Percentiles rank a stretch among this genome's conserved stretches.
Evolutionary conservation across 768 basidiomycete species (phyloP).

Genomic region (Leccinum aurantiacum): DNA sequence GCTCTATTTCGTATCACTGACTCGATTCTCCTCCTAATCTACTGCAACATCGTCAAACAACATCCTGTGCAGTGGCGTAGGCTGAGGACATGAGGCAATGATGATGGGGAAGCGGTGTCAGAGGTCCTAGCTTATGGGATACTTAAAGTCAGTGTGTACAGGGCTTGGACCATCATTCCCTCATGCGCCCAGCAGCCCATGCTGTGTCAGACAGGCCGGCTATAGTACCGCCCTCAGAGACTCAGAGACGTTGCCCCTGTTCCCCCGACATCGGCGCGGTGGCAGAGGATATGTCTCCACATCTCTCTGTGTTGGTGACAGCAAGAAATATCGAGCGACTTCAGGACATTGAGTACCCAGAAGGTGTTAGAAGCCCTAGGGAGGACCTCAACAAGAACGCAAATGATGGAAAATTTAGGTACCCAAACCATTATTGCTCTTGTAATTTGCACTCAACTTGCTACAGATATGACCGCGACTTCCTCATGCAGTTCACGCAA

Average conservation of each 20-base stretch:
- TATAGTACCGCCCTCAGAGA: constrained; percentile 43
- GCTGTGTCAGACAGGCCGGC: constrained; percentile 48
- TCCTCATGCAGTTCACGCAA: constrained; percentile 96
- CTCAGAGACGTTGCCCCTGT: constrained; percentile 55
- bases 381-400: constrained; percentile 67
- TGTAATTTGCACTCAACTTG: constrained; percentile 13
- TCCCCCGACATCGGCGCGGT: constrained; percentile 66
- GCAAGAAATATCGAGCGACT: constrained; percentile 88
- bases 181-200: constrained; percentile 37
- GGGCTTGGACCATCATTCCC: too few species aligned
- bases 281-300: constrained; percentile 37
- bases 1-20: constrained; percentile 42
- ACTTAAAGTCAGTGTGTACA: too few species aligned
- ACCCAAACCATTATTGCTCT: constrained; percentile 9
- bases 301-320: constrained; percentile 63
- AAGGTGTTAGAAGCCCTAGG: constrained; percentile 76
- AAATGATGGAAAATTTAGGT: constrained; percentile 62
- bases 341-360: constrained; percentile 73
- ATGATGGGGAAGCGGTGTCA: neutral
- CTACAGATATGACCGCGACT: constrained; percentile 90
- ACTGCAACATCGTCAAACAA: constrained; percentile 25
- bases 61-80: constrained; percentile 32
- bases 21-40: constrained; percentile 22
- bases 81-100: neutral
- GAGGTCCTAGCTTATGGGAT: neutral